These are phyloP conservation scores for Zymoseptoria ardabiliae DNA, from an alignment of 2,329 filamentous ascomycete genomes.

Conservation along the genomic window DNA sequence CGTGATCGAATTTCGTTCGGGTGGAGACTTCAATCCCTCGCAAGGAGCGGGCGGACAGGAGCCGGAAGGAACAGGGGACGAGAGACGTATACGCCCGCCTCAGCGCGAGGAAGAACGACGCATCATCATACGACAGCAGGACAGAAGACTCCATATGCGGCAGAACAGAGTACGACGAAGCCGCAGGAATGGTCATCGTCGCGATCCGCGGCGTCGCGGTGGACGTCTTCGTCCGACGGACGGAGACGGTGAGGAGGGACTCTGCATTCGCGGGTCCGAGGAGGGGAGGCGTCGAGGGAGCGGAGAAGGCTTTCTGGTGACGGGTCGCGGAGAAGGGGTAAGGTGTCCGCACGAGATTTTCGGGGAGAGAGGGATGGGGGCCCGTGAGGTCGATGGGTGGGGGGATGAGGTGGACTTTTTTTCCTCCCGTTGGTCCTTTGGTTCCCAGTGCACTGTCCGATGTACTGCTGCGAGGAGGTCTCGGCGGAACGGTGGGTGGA, in stretches of 20 bases:
- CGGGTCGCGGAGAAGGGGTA: slow-evolving; percentile 21
- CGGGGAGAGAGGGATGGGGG: slow-evolving; percentile 18
- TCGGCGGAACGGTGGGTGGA: slow-evolving; percentile 1
- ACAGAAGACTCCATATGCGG: slow-evolving; percentile 8
- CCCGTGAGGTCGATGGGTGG: slow-evolving; percentile 28
- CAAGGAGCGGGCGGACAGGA: slow-evolving; percentile 29
- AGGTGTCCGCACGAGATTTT: slow-evolving; percentile 27
- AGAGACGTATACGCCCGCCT: slow-evolving; percentile 23
- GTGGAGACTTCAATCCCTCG: slow-evolving; percentile 23
- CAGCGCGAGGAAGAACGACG: slow-evolving; percentile 26
- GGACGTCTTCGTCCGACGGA: slow-evolving; percentile 21
- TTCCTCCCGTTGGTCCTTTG: slow-evolving; percentile 4
- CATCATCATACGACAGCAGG: slow-evolving; percentile 29
- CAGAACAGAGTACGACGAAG: slow-evolving; percentile 21
- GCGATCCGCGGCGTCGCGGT: slow-evolving; percentile 13
- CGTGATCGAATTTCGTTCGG: slow-evolving; percentile 19
- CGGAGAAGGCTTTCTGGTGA: slow-evolving; percentile 10
- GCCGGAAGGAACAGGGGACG: slow-evolving; percentile 16
- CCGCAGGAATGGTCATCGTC: slow-evolving; percentile 25
- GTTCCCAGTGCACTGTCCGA: slow-evolving; percentile 5
- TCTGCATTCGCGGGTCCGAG: slow-evolving; percentile 12
- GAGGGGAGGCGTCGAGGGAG: slow-evolving; percentile 4
- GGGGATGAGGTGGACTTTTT: slow-evolving; percentile 28
- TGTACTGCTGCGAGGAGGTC: not conserved
- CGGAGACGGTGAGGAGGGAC: slow-evolving; percentile 26